These are phyloP conservation scores for Ilex paraguariensis DNA, from an alignment of 305 asterid genomes.

Conservation along the genomic window DNA sequence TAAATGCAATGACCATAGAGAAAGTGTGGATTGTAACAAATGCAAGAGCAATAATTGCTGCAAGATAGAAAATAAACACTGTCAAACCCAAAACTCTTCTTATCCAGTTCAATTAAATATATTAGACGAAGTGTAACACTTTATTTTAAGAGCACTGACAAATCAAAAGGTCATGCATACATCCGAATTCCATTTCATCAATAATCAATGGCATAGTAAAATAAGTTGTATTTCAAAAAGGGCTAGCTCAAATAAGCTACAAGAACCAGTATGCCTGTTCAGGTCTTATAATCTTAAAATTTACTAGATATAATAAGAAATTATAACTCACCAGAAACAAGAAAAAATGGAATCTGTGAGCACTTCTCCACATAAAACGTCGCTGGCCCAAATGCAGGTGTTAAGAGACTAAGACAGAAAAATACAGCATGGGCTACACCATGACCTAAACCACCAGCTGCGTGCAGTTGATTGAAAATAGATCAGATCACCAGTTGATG, in stretches of 20 bases:
- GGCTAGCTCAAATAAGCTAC: not conserved
- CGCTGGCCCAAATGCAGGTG: conserved; percentile 98
- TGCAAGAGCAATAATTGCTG: conserved; percentile 92
- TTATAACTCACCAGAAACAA: conserved; percentile 69
- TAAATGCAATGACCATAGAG: conserved; percentile 95
- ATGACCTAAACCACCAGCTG: conserved; percentile 99
- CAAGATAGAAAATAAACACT: conserved; percentile 19
- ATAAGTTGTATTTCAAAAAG: too few relatives aligned
- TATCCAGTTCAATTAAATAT: too few relatives aligned
- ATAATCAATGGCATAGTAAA: too few relatives aligned
- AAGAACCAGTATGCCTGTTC: conserved; percentile 4
- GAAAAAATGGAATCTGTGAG: conserved; percentile 79
- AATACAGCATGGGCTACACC: conserved; percentile 97
- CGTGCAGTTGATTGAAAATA: conserved; percentile 17
- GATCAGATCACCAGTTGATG: conserved; percentile 8
- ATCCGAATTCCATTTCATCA: too few relatives aligned
- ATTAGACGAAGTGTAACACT: too few relatives aligned
- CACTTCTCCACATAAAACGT: conserved; percentile 91
- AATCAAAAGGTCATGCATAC: too few relatives aligned
- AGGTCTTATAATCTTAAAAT: conserved; percentile 5
- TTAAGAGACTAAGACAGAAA: conserved; percentile 90
- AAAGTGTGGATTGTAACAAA: conserved; percentile 92
- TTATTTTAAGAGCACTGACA: too few relatives aligned
- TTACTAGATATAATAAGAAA: not conserved
- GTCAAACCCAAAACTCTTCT: too few relatives aligned